Evolutionary conservation across 129 eudicot genomes (phyloP), one percentile per base, ranked within the genome.

Genomic region (Saussurea involucrata): DNA sequence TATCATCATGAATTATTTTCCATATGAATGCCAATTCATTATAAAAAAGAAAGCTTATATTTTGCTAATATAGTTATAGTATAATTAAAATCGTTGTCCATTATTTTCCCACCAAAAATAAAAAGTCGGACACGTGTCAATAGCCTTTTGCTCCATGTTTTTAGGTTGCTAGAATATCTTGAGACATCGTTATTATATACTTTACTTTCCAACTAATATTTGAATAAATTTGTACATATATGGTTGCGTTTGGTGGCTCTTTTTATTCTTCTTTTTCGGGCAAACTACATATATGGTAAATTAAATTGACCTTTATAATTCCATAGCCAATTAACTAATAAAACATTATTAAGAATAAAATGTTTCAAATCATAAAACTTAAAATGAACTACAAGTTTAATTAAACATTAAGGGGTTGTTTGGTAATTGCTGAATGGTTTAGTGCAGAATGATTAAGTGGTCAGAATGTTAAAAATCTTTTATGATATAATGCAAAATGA

Each of bases 141-240:
- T 32, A 73, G 73, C 74, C 78, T 72, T 18, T 72, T 49, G 74
- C 31, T 72, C 78, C 78, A 72, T 17, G 42, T 73, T 74, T 66
- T 65, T 66, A 29, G 68, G 55, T 72, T 73, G 74, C 77, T 73
- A 73, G 74, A 66, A 65, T 65, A 80, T 72, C 58, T 73, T 24
- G 74, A 53, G 83, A 80, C 83, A 80, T 65, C 32, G 61, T 66
- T 72, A 73, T 80, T 72, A 24, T 53, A 66, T 66, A 53, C 74
- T 72, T 72, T 64, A 66, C 79, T 80, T 80, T 80, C 78, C 79
- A 72, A 72, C 78, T 24, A 65, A 80, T 46, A 46, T 72, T 33
- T 49, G 29, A 8, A 73, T 53, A 33, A 68, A 33, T 34, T 33
- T 79, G n/a, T 21, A 57, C 63, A 37, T 44, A 21, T 63, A 17